phyloP scores from a whole-genome alignment of 495 filamentous ascomycete species.

The Tuber aestivum region DNA sequence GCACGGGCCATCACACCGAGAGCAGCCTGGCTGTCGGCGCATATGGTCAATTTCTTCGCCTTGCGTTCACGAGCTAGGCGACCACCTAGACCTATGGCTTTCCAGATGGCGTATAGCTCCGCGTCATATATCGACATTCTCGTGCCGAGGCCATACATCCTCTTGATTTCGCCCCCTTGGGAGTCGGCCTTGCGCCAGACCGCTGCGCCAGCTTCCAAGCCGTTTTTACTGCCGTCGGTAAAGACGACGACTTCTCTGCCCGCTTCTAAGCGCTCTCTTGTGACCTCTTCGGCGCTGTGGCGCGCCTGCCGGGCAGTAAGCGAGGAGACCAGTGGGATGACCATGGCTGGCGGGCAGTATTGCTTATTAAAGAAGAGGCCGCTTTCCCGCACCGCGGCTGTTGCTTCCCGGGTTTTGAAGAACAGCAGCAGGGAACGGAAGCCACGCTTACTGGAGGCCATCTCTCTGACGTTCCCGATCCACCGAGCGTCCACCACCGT shows the following conservation, averaged over 20 bases:
- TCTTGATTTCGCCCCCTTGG: background rate
- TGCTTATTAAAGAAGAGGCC: conserved; percentile 2
- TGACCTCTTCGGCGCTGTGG: background rate
- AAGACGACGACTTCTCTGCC: background rate
- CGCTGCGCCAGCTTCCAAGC: background rate
- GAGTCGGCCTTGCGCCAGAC: conserved; percentile 4
- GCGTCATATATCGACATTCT: background rate
- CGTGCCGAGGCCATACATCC: background rate
- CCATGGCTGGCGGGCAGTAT: background rate
- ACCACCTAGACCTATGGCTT: background rate
- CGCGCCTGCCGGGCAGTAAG: background rate
- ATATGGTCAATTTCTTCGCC: conserved; percentile 2
- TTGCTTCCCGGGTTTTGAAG: conserved; percentile 1
- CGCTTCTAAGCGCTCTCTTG: background rate
- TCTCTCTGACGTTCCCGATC: background rate
- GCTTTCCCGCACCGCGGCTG: background rate
- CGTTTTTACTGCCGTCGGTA: background rate
- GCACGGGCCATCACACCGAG: background rate
- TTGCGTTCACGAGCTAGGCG: background rate
- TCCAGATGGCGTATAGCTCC: conserved; percentile 1
- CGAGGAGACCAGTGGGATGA: background rate
- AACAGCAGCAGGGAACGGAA: background rate
- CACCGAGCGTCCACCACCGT: background rate
- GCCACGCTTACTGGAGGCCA: background rate
- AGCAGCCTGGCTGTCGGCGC: background rate